phyloP scores from a whole-genome alignment of 2,329 filamentous ascomycete genomes.

The Clarireedia monteithiana region DNA sequence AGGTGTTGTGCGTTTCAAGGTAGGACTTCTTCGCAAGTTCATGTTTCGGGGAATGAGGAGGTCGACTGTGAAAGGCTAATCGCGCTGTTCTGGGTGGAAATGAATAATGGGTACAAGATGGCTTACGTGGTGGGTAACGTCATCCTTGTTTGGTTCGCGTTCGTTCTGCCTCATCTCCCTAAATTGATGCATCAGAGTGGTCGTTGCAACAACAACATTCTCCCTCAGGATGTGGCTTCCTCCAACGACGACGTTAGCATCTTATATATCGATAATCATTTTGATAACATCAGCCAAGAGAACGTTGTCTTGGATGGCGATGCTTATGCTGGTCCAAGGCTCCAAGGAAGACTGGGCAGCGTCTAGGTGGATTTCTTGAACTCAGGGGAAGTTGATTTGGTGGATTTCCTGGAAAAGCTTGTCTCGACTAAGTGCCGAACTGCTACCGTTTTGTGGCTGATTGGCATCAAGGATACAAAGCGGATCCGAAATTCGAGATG shows the following conservation, averaged over 20 bases:
- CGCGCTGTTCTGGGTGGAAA: neutral
- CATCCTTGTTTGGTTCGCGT: constrained; percentile 7
- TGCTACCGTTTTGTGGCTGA: neutral
- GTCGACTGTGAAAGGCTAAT: neutral
- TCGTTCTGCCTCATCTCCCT: constrained; percentile 4
- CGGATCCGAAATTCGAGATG: neutral
- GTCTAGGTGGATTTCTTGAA: neutral
- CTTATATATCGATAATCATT: neutral
- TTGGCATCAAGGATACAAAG: neutral
- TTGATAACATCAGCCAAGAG: constrained; percentile 4
- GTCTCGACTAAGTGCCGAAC: constrained; percentile 4
- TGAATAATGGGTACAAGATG: constrained; percentile 4
- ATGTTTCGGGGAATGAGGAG: neutral
- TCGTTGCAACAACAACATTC: neutral
- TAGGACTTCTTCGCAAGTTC: neutral
- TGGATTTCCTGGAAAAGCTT: constrained; percentile 1
- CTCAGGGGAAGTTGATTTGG: neutral
- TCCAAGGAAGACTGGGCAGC: neutral
- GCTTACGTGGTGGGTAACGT: constrained; percentile 3
- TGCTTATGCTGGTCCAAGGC: neutral
- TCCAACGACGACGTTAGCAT: neutral
- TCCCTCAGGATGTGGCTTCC: neutral
- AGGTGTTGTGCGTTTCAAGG: neutral
- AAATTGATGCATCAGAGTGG: neutral
- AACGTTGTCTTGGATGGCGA: constrained; percentile 2